phyloP scores from a whole-genome alignment of 2,329 filamentous ascomycete genomes.

The Penicillium sp. region DNA sequence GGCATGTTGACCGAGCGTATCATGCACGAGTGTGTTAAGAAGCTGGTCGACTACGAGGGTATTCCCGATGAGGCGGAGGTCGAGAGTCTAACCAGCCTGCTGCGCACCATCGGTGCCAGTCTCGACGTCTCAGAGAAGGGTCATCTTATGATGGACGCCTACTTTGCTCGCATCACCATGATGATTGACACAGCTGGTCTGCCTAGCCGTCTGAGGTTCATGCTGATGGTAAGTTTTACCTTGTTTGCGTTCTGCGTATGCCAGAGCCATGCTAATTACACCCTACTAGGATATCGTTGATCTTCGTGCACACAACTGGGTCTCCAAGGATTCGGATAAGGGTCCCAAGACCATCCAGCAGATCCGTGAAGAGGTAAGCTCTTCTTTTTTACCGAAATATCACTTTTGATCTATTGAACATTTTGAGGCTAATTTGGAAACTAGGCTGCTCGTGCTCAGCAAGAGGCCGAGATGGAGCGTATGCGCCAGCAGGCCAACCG shows the following conservation, averaged over 20 bases:
- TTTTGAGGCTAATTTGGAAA: slow-evolving; percentile 8
- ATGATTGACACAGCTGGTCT: slow-evolving; percentile 79
- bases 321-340: slow-evolving; percentile 85
- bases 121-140: slow-evolving; percentile 83
- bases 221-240: slow-evolving; percentile 67
- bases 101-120: slow-evolving; percentile 85
- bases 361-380: slow-evolving; percentile 71
- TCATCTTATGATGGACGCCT: slow-evolving; percentile 80
- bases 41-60: slow-evolving; percentile 91
- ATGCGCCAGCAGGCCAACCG: slow-evolving; percentile 52
- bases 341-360: slow-evolving; percentile 95
- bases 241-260: background rate
- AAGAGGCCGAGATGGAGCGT: slow-evolving; percentile 70
- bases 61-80: slow-evolving; percentile 93
- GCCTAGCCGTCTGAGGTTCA: slow-evolving; percentile 86
- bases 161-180: slow-evolving; percentile 82
- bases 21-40: slow-evolving; percentile 99
- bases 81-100: slow-evolving; percentile 88
- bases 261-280: slow-evolving; percentile 9
- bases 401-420: slow-evolving; percentile 8
- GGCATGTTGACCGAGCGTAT: slow-evolving; percentile 98
- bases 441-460: slow-evolving; percentile 68
- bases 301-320: slow-evolving; percentile 73
- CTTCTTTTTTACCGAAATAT: background rate
- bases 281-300: slow-evolving; percentile 70